These are phyloP conservation scores for Tetrapyrgos nigripes DNA, from an alignment of 1,284 basidiomycete genomes.

Conservation along the genomic window DNA sequence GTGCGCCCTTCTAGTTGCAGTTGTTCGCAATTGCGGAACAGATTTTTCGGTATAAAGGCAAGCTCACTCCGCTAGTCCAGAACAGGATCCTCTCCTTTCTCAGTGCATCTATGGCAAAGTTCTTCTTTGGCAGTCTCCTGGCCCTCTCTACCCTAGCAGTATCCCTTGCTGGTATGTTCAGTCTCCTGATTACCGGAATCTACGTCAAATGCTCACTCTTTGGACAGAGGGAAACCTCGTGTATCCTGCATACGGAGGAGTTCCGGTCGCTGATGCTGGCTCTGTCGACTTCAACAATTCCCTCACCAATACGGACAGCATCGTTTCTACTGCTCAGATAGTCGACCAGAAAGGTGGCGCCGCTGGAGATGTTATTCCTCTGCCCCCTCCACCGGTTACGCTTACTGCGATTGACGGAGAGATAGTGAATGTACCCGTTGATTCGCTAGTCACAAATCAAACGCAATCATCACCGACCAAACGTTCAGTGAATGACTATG, in stretches of 20 bases:
- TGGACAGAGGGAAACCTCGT: slow-evolving; percentile 5
- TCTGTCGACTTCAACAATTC: slow-evolving; percentile 11
- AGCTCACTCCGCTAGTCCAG: too few species aligned
- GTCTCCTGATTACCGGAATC: background rate
- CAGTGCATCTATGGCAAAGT: too few species aligned
- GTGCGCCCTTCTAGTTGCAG: too few species aligned
- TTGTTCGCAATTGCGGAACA: too few species aligned
- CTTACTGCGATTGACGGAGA: slow-evolving; percentile 49
- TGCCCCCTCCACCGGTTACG: slow-evolving; percentile 37
- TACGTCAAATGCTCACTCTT: background rate
- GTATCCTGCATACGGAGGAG: slow-evolving; percentile 23
- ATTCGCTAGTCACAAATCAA: slow-evolving; percentile 7
- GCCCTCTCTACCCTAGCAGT: background rate
- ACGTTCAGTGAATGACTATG: slow-evolving; percentile 34
- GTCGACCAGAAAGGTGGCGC: slow-evolving; percentile 47
- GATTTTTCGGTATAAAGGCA: too few species aligned
- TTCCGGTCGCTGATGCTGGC: slow-evolving; percentile 8
- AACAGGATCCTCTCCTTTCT: background rate
- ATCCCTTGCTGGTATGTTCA: background rate
- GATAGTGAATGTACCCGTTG: slow-evolving; percentile 32
- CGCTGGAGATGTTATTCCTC: slow-evolving; percentile 34
- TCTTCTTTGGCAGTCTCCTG: background rate
- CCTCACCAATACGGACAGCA: slow-evolving; percentile 40
- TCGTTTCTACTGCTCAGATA: slow-evolving; percentile 37
- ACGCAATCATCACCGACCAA: slow-evolving; percentile 5